These are phyloP conservation scores for Geranomyces variabilis DNA, from an alignment of 192 early-diverging fungal species.

Conservation along the genomic window DNA sequence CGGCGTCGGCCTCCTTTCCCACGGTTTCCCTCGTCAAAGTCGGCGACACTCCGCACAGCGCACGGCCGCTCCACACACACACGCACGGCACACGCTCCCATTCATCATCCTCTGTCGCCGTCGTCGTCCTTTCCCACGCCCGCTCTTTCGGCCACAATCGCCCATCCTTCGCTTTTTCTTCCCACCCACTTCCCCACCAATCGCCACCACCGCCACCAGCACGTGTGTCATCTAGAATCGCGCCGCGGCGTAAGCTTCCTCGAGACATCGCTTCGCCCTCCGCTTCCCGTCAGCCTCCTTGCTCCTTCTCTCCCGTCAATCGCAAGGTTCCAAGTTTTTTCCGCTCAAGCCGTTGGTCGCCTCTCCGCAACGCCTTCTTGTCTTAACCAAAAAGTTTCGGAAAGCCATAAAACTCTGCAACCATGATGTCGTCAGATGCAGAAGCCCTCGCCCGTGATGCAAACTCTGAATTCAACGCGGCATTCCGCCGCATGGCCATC, in stretches of 20 bases:
- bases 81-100: too few relatives aligned
- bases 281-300: neutral
- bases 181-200: neutral
- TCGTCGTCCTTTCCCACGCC: too few relatives aligned
- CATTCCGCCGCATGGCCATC: neutral
- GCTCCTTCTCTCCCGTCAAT: neutral
- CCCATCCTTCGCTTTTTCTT: neutral
- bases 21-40: too few relatives aligned
- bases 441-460: neutral
- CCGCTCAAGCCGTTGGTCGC: neutral
- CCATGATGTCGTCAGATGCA: constrained; percentile 8
- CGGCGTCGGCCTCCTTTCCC: too few relatives aligned
- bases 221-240: neutral
- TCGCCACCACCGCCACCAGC: neutral
- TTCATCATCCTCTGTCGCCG: too few relatives aligned
- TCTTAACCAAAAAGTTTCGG: neutral
- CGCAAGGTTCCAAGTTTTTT: neutral
- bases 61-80: too few relatives aligned
- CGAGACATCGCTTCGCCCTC: neutral
- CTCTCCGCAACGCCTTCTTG: neutral
- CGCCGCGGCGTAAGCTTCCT: neutral
- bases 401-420: neutral
- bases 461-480: neutral
- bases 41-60: too few relatives aligned
- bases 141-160: neutral